Base-by-base conservation (phyloP, 1,284 basidiomycete genomes). In the Meira miltonrushii region DNA sequence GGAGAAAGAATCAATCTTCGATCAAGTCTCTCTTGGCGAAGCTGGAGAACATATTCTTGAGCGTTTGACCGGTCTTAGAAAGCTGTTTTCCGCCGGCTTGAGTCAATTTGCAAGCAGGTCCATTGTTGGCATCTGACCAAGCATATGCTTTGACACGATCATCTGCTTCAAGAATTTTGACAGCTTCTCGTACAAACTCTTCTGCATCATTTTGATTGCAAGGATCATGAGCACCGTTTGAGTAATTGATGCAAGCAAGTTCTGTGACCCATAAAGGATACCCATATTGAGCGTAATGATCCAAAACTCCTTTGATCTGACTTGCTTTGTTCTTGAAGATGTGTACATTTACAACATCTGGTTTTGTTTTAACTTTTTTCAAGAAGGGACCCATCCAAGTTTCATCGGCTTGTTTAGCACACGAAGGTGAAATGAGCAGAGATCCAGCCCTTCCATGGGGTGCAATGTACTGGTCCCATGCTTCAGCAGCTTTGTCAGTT, bases 241-340 rank as follows among this genome's bases (percentile, higher is more conserved):
- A 62, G 59, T 70, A 72, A 60, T 69, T 66, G 55, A 48, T 57
- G 38, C 54, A 60, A 52, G 59, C 58, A 21, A 54, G 8, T 38
- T 71, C 70, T 55, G 69, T 71, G 61, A 71, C 64, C 67, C 66
- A 69, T 56, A 72, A 58, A 19, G 62, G 62, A 43, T 69, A 63
- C 37, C 60, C 60, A 55, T 72, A 72, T 33, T 57, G 40, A 8
- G 64, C 64, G 41, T 53, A 72, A 56, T 72, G 71, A 28, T 72
- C 63, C 33, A 72, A 58, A 17, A 65, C 65, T 5, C 53, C 52
- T 47, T 62, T 66, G 49, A 71, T 65, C 12, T 62, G 60, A n/a
- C 58, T 63, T 50, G 67, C 64, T 55, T 62, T 61, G 60, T 72
- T 60, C 44, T 69, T 65, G 65, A 72, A 72, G 53, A 72, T 71